phyloP scores from a whole-genome alignment of 805 yeast genomes.

The Candida patagonica region DNA sequence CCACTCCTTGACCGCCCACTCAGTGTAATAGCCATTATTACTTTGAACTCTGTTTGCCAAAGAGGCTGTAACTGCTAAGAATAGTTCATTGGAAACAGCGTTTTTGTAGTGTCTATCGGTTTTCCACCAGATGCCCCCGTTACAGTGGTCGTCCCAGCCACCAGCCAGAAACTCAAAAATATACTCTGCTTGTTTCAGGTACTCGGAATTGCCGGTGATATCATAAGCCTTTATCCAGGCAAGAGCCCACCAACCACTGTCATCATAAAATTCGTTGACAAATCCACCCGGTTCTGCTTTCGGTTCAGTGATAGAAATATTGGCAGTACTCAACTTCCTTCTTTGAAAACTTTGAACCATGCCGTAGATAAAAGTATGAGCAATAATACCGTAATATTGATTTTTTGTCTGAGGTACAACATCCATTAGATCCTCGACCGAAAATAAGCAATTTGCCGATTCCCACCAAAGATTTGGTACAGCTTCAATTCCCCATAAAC shows the following conservation, averaged over 20 bases:
- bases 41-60: constrained; percentile 9
- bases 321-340: not conserved
- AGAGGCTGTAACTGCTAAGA: constrained; percentile 8
- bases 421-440: not conserved
- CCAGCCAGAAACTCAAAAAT: constrained; percentile 8
- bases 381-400: not conserved
- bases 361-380: not conserved
- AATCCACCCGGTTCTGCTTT: constrained; percentile 7
- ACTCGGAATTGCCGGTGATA: constrained; percentile 4
- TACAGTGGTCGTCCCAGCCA: constrained; percentile 11
- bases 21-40: constrained; percentile 2
- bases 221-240: constrained; percentile 13
- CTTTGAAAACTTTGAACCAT: too few relatives aligned
- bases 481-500: constrained; percentile 1
- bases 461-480: constrained; percentile 5
- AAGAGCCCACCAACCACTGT: constrained; percentile 14
- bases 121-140: constrained; percentile 13
- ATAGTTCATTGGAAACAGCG: constrained; percentile 14
- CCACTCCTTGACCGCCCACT: constrained; percentile 11
- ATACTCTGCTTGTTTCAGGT: constrained; percentile 6
- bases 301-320: not conserved
- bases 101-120: constrained; percentile 7
- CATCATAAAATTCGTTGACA: constrained; percentile 9
- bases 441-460: constrained; percentile 1
- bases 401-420: not conserved